These are phyloP conservation scores for Tolypocladium cylindrosporum DNA, from an alignment of 2,329 filamentous ascomycete genomes.

Conservation along the genomic window DNA sequence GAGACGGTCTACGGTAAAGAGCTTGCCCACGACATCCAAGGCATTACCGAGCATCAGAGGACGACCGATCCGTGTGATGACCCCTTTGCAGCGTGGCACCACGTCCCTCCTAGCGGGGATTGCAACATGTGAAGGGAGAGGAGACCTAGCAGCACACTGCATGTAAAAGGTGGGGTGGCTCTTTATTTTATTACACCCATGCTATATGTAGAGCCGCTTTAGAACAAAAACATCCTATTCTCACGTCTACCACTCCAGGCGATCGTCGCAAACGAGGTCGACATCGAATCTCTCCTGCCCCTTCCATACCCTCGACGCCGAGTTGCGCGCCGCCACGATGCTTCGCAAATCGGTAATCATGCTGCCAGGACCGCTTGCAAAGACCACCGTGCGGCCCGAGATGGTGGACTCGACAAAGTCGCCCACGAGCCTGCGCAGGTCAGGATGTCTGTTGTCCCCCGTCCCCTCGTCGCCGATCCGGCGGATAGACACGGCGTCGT, in stretches of 20 bases:
- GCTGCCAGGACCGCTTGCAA: conserved; percentile 49
- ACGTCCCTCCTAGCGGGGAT: too few relatives aligned
- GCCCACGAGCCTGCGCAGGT: conserved; percentile 34
- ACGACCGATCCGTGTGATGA: too few relatives aligned
- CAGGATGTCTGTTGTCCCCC: conserved; percentile 28
- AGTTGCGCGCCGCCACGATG: conserved; percentile 44
- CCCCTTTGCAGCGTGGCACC: too few relatives aligned
- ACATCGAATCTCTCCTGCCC: conserved; percentile 48
- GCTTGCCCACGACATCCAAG: too few relatives aligned
- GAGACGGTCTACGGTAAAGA: too few relatives aligned
- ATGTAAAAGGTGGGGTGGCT: too few relatives aligned
- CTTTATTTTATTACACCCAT: too few relatives aligned
- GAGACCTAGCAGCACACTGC: too few relatives aligned
- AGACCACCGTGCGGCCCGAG: conserved; percentile 41
- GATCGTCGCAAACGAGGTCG: conserved; percentile 47
- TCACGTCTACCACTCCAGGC: conserved; percentile 36
- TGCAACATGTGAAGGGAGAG: too few relatives aligned
- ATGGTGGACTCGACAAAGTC: conserved; percentile 37
- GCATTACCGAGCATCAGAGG: too few relatives aligned
- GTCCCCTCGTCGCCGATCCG: conserved; percentile 16
- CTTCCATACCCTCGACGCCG: conserved; percentile 42
- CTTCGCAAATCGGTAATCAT: conserved; percentile 49
- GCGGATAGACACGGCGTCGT: conserved; percentile 16
- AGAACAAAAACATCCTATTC: too few relatives aligned
- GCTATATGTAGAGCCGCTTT: too few relatives aligned